Conservation (phyloP, 352 stramenopile genomes). For the Pythium monospermum region DNA sequence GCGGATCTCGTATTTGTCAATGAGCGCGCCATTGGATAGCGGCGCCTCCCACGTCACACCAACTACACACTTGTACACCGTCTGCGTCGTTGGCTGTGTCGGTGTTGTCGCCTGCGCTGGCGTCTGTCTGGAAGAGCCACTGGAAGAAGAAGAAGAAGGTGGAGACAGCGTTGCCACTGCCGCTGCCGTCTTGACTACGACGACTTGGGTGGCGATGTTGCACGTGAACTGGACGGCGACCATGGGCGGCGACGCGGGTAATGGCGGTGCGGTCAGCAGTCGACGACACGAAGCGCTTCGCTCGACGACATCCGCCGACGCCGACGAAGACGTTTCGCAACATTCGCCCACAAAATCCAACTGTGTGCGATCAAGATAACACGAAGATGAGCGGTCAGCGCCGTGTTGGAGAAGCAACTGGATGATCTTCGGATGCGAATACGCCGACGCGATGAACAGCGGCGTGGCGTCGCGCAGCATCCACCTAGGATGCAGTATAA, state of each 20-base stretch:
- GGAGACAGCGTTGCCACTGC: too few species aligned
- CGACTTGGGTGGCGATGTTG: constrained; percentile 36
- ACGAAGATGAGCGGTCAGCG: constrained; percentile 40
- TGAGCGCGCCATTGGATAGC: constrained; percentile 62
- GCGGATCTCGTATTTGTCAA: constrained; percentile 69
- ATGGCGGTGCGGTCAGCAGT: constrained; percentile 32
- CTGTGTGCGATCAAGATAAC: constrained; percentile 49
- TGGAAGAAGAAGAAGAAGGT: too few species aligned
- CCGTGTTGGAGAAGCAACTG: constrained; percentile 52
- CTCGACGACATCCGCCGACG: background rate
- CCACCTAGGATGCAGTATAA: too few species aligned
- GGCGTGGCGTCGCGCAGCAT: constrained; percentile 58
- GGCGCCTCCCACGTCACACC: constrained; percentile 48
- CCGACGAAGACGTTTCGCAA: constrained; percentile 24
- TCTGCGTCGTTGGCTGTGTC: too few species aligned
- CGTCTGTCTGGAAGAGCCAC: too few species aligned
- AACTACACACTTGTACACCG: constrained; percentile 50
- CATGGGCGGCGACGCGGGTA: constrained; percentile 25
- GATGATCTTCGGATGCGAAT: constrained; percentile 47
- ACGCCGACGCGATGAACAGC: constrained; percentile 58
- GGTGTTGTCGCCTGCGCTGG: too few species aligned
- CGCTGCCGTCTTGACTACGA: constrained; percentile 25
- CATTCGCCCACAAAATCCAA: constrained; percentile 56
- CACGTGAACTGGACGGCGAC: constrained; percentile 29
- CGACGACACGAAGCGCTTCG: constrained; percentile 35